A percentile compares a stretch with the other conserved stretches of the same genome.
These are phyloP conservation scores for Solanum hybrid DNA, from an alignment of 305 asterid species.

Conservation along the genomic window DNA sequence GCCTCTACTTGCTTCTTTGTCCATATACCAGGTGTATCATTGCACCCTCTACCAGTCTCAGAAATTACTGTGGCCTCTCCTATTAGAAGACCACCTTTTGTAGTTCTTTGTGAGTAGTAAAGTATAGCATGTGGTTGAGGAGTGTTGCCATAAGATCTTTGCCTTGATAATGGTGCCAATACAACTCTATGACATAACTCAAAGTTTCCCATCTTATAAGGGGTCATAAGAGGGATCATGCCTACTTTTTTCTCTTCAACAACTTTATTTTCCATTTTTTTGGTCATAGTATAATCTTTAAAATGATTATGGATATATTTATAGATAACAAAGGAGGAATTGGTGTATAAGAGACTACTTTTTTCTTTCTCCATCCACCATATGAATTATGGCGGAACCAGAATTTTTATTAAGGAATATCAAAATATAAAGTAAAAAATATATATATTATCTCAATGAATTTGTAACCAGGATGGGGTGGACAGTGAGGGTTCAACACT, in stretches of 20 bases:
- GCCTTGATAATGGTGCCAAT: conserved; percentile 46
- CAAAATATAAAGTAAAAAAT: too few species aligned
- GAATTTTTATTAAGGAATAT: too few species aligned
- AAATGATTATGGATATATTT: background rate
- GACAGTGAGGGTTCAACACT: background rate
- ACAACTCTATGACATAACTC: conserved; percentile 20
- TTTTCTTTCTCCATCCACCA: too few species aligned
- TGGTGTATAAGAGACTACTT: background rate
- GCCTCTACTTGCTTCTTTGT: conserved; percentile 65
- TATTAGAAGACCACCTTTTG: too few species aligned
- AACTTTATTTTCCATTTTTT: background rate
- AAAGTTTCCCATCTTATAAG: background rate
- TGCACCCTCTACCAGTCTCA: too few species aligned
- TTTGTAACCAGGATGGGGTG: background rate
- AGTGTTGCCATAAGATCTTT: conserved; percentile 33
- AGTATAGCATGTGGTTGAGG: conserved; percentile 51
- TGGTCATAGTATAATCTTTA: background rate
- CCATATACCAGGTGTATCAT: conserved; percentile 25
- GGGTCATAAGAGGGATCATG: background rate
- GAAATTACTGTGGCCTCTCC: too few species aligned
- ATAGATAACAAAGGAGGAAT: background rate
- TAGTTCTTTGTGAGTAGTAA: conserved; percentile 39
- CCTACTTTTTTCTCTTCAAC: background rate
- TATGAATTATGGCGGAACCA: too few species aligned
- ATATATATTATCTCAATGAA: too few species aligned